These are phyloP conservation scores for Warburgia ugandensis DNA, from an alignment of 164 flowering plant genomes.

Conservation along the genomic window DNA sequence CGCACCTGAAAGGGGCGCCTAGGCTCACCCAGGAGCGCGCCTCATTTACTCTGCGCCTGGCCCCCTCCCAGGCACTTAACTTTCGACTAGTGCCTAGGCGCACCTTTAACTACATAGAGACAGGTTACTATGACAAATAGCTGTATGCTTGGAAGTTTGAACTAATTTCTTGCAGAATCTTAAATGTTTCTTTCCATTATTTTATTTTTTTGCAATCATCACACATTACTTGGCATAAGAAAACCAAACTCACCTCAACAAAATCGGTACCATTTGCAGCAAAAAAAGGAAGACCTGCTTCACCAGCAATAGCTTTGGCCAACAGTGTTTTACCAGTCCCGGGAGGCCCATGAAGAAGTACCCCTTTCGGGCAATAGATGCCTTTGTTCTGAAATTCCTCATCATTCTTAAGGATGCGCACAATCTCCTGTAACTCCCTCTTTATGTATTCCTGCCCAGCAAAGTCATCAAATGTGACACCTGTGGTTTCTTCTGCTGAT, in stretches of 20 bases:
- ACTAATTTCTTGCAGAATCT: too few relatives aligned
- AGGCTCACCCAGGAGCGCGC: too few relatives aligned
- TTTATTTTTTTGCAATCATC: too few relatives aligned
- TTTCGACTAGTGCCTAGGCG: too few relatives aligned
- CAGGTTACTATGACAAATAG: too few relatives aligned
- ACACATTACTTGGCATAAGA: not conserved
- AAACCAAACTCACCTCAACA: conserved; percentile 65
- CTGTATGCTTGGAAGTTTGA: too few relatives aligned
- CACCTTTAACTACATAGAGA: too few relatives aligned
- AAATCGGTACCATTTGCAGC: conserved; percentile 97
- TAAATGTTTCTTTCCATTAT: too few relatives aligned
- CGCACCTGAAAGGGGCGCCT: too few relatives aligned
- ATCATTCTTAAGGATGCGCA: conserved; percentile 77
- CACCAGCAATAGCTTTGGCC: conserved; percentile 99
- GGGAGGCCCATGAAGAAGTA: conserved; percentile 97
- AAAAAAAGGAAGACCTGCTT: conserved; percentile 95
- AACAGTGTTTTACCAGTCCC: conserved; percentile 97
- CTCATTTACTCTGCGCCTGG: too few relatives aligned
- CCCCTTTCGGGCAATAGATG: conserved; percentile 96
- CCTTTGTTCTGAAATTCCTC: conserved; percentile 86
- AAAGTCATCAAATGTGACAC: conserved; percentile 93
- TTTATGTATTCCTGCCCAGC: conserved; percentile 98
- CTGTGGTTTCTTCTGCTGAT: conserved; percentile 92
- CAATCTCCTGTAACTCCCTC: conserved; percentile 90
- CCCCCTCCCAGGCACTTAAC: too few relatives aligned